These are phyloP conservation scores for Myrmaecium sp. DNA, from an alignment of 2,329 filamentous ascomycete species.

Conservation along the genomic window DNA sequence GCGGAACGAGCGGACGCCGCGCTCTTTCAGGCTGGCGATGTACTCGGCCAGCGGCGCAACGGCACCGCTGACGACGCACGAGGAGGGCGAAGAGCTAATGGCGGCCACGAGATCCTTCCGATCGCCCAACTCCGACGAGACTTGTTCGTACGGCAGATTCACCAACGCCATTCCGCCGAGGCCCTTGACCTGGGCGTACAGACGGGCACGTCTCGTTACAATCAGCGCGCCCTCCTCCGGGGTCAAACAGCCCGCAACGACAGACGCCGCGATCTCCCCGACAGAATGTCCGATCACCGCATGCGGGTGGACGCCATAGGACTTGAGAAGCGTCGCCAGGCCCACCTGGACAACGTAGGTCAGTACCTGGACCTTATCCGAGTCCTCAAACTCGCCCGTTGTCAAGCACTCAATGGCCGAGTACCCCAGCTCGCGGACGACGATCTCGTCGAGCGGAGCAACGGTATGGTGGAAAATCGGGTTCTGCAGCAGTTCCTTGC, in stretches of 20 bases:
- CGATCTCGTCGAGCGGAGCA: constrained; percentile 9
- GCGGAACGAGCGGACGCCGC: constrained; percentile 14
- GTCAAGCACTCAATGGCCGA: constrained; percentile 7
- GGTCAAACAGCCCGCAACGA: constrained; percentile 17
- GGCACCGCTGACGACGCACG: constrained; percentile 19
- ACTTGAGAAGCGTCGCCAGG: constrained; percentile 14
- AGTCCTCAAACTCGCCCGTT: constrained; percentile 10
- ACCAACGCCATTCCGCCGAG: constrained; percentile 17
- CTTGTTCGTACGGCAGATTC: constrained; percentile 13
- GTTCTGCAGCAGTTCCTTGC: constrained; percentile 17
- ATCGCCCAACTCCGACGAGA: constrained; percentile 9
- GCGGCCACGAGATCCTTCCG: constrained; percentile 14
- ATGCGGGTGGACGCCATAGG: constrained; percentile 14
- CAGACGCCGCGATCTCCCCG: constrained; percentile 25
- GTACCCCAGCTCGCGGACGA: constrained; percentile 9
- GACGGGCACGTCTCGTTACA: constrained; percentile 15
- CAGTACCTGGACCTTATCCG: constrained; percentile 16
- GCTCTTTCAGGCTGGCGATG: constrained; percentile 6
- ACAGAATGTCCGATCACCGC: constrained; percentile 27
- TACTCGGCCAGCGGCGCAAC: constrained; percentile 10
- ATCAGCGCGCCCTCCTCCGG: constrained; percentile 19
- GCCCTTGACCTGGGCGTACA: constrained; percentile 17
- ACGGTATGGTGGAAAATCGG: constrained; percentile 12
- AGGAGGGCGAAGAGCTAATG: constrained; percentile 20
- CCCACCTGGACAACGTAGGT: constrained; percentile 22